A percentile compares a stretch with the other conserved stretches of the same genome.
Evolutionary conservation across 73 alveolate species (phyloP).

Genomic region (Halteria grandinella): DNA sequence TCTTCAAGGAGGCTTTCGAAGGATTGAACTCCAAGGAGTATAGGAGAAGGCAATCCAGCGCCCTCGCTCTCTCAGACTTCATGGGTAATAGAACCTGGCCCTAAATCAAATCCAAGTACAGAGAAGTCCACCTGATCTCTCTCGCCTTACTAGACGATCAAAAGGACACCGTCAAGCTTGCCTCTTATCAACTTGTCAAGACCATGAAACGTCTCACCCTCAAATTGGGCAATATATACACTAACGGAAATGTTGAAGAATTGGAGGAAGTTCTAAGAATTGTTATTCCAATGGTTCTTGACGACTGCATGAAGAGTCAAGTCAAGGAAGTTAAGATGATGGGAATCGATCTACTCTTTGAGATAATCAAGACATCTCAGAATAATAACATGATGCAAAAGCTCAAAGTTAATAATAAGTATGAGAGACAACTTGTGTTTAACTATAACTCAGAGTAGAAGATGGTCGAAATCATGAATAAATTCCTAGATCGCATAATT

Average conservation of each 20-base stretch:
- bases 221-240: conserved; percentile 61
- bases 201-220: conserved; percentile 57
- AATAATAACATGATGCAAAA: conserved; percentile 41
- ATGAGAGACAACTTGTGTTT: conserved; percentile 53
- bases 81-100: conserved; percentile 55
- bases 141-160: conserved; percentile 63
- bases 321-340: conserved; percentile 39
- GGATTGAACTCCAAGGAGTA: conserved; percentile 54
- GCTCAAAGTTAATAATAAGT: conserved; percentile 47
- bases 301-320: conserved; percentile 50
- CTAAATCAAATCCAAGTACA: conserved; percentile 32
- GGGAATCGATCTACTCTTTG: conserved; percentile 57
- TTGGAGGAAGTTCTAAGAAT: conserved; percentile 28
- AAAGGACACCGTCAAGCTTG: conserved; percentile 63
- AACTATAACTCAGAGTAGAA: conserved; percentile 57
- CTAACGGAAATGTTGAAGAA: conserved; percentile 43
- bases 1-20: conserved; percentile 41
- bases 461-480: conserved; percentile 55
- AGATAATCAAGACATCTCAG: conserved; percentile 48
- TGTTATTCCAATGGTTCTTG: conserved; percentile 60
- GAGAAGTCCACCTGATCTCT: conserved; percentile 41
- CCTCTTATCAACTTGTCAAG: conserved; percentile 57
- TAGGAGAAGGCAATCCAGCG: conserved; percentile 62
- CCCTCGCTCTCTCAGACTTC: conserved; percentile 56
- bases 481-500: conserved; percentile 38